Evolutionary conservation across 164 flowering plant species (phyloP).

Genomic region (Akebia trifoliata): DNA sequence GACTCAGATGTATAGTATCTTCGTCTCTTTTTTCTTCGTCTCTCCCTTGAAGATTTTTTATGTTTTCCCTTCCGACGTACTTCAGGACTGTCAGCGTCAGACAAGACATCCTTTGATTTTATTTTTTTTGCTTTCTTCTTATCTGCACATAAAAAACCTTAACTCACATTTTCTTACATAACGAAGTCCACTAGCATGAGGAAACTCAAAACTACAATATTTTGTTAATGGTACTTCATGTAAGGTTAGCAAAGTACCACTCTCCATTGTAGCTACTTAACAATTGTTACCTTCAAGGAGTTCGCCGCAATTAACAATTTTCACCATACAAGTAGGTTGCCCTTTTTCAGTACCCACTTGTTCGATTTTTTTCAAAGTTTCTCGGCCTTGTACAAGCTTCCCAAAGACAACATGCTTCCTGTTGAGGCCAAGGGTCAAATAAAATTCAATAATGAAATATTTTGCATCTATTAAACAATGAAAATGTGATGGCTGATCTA

Average conservation of each 20-base stretch:
- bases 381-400: constrained; percentile 73
- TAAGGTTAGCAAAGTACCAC: constrained; percentile 7
- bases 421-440: constrained; percentile 16
- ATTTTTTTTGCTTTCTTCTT: constrained; percentile 49
- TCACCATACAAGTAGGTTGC: constrained; percentile 60
- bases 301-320: constrained; percentile 85
- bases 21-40: constrained; percentile 56
- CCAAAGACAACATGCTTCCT: constrained; percentile 90
- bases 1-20: constrained; percentile 76
- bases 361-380: constrained; percentile 73
- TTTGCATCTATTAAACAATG: no score
- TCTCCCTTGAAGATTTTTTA: constrained; percentile 68
- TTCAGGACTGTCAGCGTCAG: constrained; percentile 51
- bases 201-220: neutral
- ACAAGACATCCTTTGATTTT: constrained; percentile 42
- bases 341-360: constrained; percentile 67
- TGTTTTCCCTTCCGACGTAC: constrained; percentile 51
- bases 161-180: neutral
- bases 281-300: constrained; percentile 38
- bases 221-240: neutral
- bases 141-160: constrained; percentile 36
- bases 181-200: neutral
- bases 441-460: no score
- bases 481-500: no score
- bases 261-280: constrained; percentile 6